These are phyloP conservation scores for Neonectria faginata DNA, from an alignment of 2,329 filamentous ascomycete genomes.

Conservation along the genomic window DNA sequence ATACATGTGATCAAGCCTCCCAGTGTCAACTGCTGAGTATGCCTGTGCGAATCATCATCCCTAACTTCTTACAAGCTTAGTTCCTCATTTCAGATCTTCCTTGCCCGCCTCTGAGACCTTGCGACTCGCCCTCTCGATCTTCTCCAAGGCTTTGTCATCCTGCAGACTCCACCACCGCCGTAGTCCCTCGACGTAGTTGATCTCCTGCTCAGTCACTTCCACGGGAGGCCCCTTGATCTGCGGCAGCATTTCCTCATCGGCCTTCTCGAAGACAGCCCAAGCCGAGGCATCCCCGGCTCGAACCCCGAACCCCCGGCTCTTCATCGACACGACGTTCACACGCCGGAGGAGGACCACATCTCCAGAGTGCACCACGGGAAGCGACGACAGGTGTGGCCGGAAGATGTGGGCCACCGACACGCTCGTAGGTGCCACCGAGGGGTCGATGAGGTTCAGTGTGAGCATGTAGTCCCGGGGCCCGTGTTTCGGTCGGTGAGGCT, in stretches of 20 bases:
- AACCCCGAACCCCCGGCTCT: slow-evolving; percentile 67
- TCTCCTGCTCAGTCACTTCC: slow-evolving; percentile 65
- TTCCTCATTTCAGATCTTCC: slow-evolving; percentile 43
- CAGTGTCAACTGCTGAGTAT: slow-evolving; percentile 15
- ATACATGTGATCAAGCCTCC: slow-evolving; percentile 22
- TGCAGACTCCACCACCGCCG: slow-evolving; percentile 62
- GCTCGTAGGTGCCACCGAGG: slow-evolving; percentile 61
- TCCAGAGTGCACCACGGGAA: slow-evolving; percentile 66
- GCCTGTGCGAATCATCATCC: slow-evolving; percentile 22
- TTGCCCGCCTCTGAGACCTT: slow-evolving; percentile 47
- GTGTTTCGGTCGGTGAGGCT: slow-evolving; percentile 66
- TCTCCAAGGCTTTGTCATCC: slow-evolving; percentile 59
- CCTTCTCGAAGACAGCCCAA: slow-evolving; percentile 71
- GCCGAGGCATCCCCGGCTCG: slow-evolving; percentile 66
- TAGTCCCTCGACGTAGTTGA: slow-evolving; percentile 61
- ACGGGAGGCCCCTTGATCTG: slow-evolving; percentile 71
- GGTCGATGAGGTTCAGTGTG: slow-evolving; percentile 68
- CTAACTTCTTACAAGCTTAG: slow-evolving; percentile 11
- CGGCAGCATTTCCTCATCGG: slow-evolving; percentile 54
- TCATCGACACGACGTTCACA: slow-evolving; percentile 66
- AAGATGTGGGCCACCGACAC: slow-evolving; percentile 69
- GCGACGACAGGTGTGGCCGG: slow-evolving; percentile 66
- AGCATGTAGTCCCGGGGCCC: slow-evolving; percentile 71
- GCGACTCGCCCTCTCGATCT: slow-evolving; percentile 61
- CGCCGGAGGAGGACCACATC: slow-evolving; percentile 69